These are phyloP conservation scores for Debaryomyces singareniensis DNA, from an alignment of 1,139 yeast species.

Conservation along the genomic window DNA sequence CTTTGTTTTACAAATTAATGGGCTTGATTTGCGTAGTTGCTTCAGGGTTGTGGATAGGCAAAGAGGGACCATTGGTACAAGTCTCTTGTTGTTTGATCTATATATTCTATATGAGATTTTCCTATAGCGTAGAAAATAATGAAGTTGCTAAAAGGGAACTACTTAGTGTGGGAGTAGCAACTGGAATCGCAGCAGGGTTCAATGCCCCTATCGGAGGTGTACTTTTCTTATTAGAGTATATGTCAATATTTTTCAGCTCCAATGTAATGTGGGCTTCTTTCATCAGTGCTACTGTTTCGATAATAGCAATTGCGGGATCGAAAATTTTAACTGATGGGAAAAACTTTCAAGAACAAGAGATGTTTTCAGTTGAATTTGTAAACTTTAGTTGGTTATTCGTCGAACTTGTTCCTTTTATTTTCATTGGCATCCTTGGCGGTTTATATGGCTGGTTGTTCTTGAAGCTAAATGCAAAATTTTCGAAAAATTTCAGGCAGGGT, in stretches of 20 bases:
- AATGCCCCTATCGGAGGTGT: slow-evolving; percentile 96
- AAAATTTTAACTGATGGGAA: slow-evolving; percentile 53
- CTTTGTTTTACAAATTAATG: slow-evolving; percentile 43
- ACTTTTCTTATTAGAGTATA: slow-evolving; percentile 71
- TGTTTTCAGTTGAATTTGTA: slow-evolving; percentile 58
- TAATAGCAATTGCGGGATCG: slow-evolving; percentile 53
- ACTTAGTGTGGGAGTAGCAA: slow-evolving; percentile 81
- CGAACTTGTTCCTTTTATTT: slow-evolving; percentile 63
- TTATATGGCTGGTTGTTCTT: slow-evolving; percentile 53
- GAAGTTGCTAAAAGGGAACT: slow-evolving; percentile 58
- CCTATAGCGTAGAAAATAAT: slow-evolving; percentile 36
- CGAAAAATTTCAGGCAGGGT: slow-evolving; percentile 12
- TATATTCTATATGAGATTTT: slow-evolving; percentile 19
- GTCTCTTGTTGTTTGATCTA: slow-evolving; percentile 62
- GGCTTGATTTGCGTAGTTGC: slow-evolving; percentile 65
- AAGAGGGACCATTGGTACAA: slow-evolving; percentile 92
- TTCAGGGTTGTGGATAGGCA: slow-evolving; percentile 85
- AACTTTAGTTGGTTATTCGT: slow-evolving; percentile 68
- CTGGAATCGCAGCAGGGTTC: slow-evolving; percentile 91
- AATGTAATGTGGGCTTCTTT: slow-evolving; percentile 79
- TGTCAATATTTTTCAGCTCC: slow-evolving; percentile 58
- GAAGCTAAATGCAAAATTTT: slow-evolving; percentile 34
- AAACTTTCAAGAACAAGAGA: slow-evolving; percentile 47
- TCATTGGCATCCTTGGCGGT: slow-evolving; percentile 68
- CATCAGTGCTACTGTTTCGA: slow-evolving; percentile 69